Evolutionary conservation across 768 basidiomycete species (phyloP).

Genomic region (Collybia sp.): DNA sequence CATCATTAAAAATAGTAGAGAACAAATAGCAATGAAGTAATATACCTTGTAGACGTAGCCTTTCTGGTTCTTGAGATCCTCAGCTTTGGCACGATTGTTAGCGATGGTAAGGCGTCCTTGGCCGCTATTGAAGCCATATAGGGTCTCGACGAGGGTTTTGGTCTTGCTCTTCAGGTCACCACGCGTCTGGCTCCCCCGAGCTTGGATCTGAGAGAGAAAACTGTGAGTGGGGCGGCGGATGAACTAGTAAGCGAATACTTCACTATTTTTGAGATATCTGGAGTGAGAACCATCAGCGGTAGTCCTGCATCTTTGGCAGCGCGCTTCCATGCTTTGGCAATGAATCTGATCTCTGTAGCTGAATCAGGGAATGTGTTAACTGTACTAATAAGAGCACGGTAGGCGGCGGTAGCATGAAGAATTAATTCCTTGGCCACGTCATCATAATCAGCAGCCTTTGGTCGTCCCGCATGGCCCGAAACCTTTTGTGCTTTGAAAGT

Average conservation of each 20-base stretch:
- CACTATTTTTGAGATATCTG: conserved; percentile 14
- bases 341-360: conserved; percentile 5
- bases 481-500: not conserved
- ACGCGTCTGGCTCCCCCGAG: conserved; percentile 13
- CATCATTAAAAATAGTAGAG: not conserved
- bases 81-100: conserved; percentile 13
- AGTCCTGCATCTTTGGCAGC: conserved; percentile 7
- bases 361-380: conserved; percentile 15
- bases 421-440: conserved; percentile 13
- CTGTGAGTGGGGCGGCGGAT: not conserved
- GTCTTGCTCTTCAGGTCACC: conserved; percentile 17
- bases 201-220: conserved; percentile 7
- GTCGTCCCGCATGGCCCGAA: conserved; percentile 1
- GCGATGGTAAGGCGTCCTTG: conserved; percentile 8
- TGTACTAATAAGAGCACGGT: conserved; percentile 12
- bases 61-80: conserved; percentile 12
- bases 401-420: conserved; percentile 9
- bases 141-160: conserved; percentile 8
- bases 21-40: not conserved
- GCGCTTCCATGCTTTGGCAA: conserved; percentile 8
- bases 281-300: conserved; percentile 3
- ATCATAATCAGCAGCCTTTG: conserved; percentile 15
- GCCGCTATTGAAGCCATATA: conserved; percentile 16
- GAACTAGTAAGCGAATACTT: not conserved
- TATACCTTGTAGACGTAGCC: conserved; percentile 15